Evolutionary conservation across 106 monocot genomes (phyloP), one percentile per base, ranked within the genome.

Genomic region (Chionographis japonica): DNA sequence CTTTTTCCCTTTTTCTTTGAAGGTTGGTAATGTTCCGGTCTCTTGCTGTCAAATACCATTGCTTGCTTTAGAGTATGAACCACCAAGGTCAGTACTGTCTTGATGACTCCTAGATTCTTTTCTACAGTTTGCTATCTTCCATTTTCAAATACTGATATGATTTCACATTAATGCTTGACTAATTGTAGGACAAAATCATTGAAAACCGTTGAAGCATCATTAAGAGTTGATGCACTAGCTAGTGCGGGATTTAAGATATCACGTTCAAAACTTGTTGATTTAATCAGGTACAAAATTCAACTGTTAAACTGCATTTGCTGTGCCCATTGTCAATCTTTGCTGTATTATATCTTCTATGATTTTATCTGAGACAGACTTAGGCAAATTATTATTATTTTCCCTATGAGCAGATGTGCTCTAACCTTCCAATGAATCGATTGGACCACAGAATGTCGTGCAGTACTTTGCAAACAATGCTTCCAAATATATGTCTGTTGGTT

Each of bases 191-290:
- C 81, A 15, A 92, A 81, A 72, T 74, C 82, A 56, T 90, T 85
- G 58, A 98, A 69, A 83, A 85, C 97, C 5, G 82, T 93, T 56
- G 97, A 98, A 85, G 70, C 97, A 63, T 98, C 97, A 54, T 65
- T 92, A 60, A 76, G 97, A 54, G 80, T 98, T 70, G 97, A 98
- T 90, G 92, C 97, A 58, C 49, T 98, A 54, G 97, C 92, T 63
- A 98, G 97, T 77, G 92, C 97, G 65, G 97, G 97, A 80, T 98
- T 92, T 75, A 98, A 89, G 57, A 90, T 98, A 78, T 98, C 97
- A 64, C 89, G 97, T 42, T 83, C 97, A 52, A 92, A 98, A 70
- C 87, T 98, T 77, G 97, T 79, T 75, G 70, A 71, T 62, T 67
- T 90, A 52, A 98, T 98, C 80, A 92, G 97, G 95, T 97, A 72